Evolutionary conservation across 345 rosid genomes (phyloP).

Genomic region (Hypericum androsaemum): DNA sequence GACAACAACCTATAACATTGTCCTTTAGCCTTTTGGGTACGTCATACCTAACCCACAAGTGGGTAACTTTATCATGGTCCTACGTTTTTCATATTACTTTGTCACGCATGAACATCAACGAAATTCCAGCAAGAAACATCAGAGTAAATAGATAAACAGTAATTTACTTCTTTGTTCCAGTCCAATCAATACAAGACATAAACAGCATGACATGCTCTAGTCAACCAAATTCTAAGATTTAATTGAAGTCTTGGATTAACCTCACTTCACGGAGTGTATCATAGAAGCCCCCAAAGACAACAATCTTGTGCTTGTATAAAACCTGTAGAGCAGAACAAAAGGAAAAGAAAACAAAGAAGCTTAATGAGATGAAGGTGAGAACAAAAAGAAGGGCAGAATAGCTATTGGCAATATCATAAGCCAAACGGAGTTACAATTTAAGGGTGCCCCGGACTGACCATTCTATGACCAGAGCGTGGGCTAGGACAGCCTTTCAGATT

Average conservation of each 20-base stretch:
- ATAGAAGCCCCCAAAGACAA: conserved; percentile 94
- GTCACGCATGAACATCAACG: too few relatives aligned
- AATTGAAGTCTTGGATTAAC: conserved; percentile 37
- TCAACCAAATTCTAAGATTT: neutral
- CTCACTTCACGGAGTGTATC: conserved; percentile 99
- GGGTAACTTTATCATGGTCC: too few relatives aligned
- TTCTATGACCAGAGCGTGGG: conserved; percentile 94
- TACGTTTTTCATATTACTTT: too few relatives aligned
- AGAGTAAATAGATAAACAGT: too few relatives aligned
- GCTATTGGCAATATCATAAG: neutral
- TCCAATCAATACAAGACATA: too few relatives aligned
- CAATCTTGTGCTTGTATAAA: conserved; percentile 83
- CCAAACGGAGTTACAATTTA: neutral
- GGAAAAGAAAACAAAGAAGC: conserved; percentile 6
- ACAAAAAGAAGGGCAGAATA: neutral
- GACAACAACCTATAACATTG: too few relatives aligned
- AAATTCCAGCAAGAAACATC: too few relatives aligned
- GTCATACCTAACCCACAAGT: too few relatives aligned
- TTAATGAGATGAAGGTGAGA: conserved; percentile 5
- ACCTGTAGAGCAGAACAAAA: conserved; percentile 46
- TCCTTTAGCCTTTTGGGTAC: too few relatives aligned
- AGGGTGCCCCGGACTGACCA: conserved; percentile 40
- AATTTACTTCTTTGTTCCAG: too few relatives aligned
- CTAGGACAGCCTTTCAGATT: conserved; percentile 86
- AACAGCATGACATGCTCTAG: too few relatives aligned